Evolutionary conservation across 768 basidiomycete genomes (phyloP).

Genomic region (Lepiota brunneoincarnata): DNA sequence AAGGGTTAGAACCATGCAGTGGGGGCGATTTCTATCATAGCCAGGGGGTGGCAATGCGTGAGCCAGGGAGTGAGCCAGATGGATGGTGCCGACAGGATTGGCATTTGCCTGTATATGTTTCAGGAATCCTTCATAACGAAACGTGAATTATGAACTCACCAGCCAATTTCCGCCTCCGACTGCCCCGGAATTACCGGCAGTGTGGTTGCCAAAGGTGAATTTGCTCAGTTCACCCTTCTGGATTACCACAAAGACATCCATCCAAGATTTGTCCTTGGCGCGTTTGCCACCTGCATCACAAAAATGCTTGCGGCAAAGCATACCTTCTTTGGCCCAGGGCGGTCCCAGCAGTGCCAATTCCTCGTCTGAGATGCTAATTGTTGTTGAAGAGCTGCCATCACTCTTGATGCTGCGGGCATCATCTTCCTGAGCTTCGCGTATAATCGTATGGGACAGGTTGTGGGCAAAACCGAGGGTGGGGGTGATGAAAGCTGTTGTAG

Average conservation of each 20-base stretch:
- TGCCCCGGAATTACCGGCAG: constrained; percentile 54
- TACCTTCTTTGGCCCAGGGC: constrained; percentile 99
- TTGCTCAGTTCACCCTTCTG: constrained; percentile 92
- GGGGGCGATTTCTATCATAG: constrained; percentile 85
- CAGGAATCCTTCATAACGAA: constrained; percentile 1
- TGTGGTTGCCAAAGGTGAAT: constrained; percentile 89
- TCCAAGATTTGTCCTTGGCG: constrained; percentile 87
- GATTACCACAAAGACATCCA: constrained; percentile 94
- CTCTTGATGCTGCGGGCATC: constrained; percentile 72
- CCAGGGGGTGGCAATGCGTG: constrained; percentile 89
- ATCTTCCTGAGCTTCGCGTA: constrained; percentile 91
- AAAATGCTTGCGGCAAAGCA: constrained; percentile 92
- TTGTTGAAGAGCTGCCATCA: constrained; percentile 62
- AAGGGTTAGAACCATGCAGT: constrained; percentile 93
- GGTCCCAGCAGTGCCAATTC: constrained; percentile 93
- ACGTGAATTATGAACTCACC: constrained; percentile 49
- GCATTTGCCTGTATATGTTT: constrained; percentile 71
- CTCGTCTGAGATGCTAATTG: constrained; percentile 89
- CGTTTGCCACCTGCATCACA: constrained; percentile 85
- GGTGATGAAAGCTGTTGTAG: constrained; percentile 68
- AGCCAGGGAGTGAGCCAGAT: constrained; percentile 84
- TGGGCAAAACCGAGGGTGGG: constrained; percentile 96
- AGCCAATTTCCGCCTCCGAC: constrained; percentile 99
- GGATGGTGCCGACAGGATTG: constrained; percentile 74
- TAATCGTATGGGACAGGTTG: constrained; percentile 94